phyloP scores from a whole-genome alignment of 345 rosid species.

The Ailanthus altissimus region DNA sequence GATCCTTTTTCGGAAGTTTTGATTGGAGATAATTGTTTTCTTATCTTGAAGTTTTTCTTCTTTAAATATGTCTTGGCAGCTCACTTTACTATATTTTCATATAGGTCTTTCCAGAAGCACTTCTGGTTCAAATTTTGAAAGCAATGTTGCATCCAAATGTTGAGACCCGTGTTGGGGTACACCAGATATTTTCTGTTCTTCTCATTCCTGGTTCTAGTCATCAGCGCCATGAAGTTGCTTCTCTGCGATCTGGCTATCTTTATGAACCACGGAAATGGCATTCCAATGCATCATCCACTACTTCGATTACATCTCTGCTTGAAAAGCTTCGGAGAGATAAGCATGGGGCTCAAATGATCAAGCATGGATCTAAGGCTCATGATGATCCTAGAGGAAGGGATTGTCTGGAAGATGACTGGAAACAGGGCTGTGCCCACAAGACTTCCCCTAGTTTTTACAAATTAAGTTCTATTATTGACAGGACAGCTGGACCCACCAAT shows the following conservation, averaged over 20 bases:
- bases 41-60: background rate
- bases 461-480: conserved; percentile 70
- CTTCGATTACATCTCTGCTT: conserved; percentile 73
- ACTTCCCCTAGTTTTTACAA: conserved; percentile 65
- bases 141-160: conserved; percentile 87
- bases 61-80: conserved; percentile 1
- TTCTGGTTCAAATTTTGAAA: conserved; percentile 76
- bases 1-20: background rate
- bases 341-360: conserved; percentile 53
- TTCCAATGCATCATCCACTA: conserved; percentile 65
- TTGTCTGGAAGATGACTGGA: conserved; percentile 45
- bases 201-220: conserved; percentile 62
- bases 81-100: conserved; percentile 13
- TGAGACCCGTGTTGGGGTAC: conserved; percentile 85
- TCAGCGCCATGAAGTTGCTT: conserved; percentile 52
- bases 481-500: conserved; percentile 46
- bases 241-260: conserved; percentile 56
- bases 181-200: conserved; percentile 80
- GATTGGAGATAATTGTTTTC: background rate
- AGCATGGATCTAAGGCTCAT: conserved; percentile 38
- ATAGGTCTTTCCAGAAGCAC: conserved; percentile 81
- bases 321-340: conserved; percentile 86
- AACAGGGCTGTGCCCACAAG: conserved; percentile 47
- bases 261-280: conserved; percentile 68
- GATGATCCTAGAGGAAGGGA: conserved; percentile 54